Conservation (phyloP, 768 basidiomycete genomes). For the Amanita muscaria region DNA sequence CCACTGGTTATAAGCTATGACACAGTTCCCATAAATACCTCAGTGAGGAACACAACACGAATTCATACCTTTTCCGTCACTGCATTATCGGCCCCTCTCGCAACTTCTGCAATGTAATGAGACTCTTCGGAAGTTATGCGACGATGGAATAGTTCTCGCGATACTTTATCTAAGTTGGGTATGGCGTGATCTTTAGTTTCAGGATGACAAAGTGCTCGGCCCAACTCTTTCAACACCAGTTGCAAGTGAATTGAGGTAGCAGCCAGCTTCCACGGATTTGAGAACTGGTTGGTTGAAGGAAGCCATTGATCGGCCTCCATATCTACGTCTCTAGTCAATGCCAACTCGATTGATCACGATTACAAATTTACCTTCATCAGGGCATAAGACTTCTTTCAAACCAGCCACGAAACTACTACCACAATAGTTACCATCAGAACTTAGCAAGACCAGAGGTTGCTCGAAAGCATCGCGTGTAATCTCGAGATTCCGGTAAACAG, state of each 20-base stretch:
- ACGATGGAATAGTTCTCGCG: slow-evolving; percentile 59
- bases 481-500: slow-evolving; percentile 67
- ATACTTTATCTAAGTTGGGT: slow-evolving; percentile 56
- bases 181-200: slow-evolving; percentile 46
- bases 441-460: slow-evolving; percentile 42
- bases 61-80: slow-evolving; percentile 58
- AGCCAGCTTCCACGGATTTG: slow-evolving; percentile 80
- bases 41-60: background rate
- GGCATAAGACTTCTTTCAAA: slow-evolving; percentile 56
- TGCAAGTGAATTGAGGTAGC: slow-evolving; percentile 77
- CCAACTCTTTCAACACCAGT: slow-evolving; percentile 65
- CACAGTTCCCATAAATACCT: background rate
- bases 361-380: slow-evolving; percentile 41
- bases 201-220: slow-evolving; percentile 55
- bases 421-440: slow-evolving; percentile 36
- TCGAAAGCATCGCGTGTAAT: slow-evolving; percentile 65
- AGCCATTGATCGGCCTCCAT: slow-evolving; percentile 29
- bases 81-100: slow-evolving; percentile 53
- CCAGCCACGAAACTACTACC: slow-evolving; percentile 60
- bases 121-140: slow-evolving; percentile 74
- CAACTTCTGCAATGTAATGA: slow-evolving; percentile 78
- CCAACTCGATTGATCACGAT: background rate
- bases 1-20: slow-evolving; percentile 69
- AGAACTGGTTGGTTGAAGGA: slow-evolving; percentile 53
- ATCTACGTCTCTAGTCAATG: slow-evolving; percentile 20